Percentiles rank a stretch among this genome's conserved stretches.
phyloP scores from a whole-genome alignment of 2,329 filamentous ascomycete genomes.

The Xylariaceae sp. region DNA sequence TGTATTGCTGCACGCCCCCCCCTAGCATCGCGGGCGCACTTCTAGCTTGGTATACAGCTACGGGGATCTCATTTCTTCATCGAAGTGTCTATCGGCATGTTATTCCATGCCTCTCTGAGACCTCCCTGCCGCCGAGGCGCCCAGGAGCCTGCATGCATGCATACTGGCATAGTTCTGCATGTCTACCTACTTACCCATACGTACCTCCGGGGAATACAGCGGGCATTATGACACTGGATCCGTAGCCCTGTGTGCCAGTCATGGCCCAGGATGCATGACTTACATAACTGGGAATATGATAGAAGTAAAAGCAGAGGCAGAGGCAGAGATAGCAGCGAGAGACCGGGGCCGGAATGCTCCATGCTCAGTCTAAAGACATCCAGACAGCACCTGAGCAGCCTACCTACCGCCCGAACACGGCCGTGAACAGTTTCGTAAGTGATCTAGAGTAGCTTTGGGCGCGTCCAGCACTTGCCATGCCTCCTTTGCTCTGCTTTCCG shows the following conservation, averaged over 20 bases:
- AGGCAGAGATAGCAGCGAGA: not conserved
- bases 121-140: no score
- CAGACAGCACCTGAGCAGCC: constrained; percentile 6
- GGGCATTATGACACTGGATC: not conserved
- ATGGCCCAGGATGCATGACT: constrained; percentile 5
- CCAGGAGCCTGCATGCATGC: not conserved
- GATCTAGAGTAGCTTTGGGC: constrained; percentile 14
- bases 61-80: constrained; percentile 7
- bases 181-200: no score
- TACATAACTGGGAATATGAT: constrained; percentile 2
- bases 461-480: not conserved
- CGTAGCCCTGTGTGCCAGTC: constrained; percentile 2
- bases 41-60: no score
- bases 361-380: constrained; percentile 13
- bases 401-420: constrained; percentile 21
- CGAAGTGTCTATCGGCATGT: constrained; percentile 4
- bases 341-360: constrained; percentile 22
- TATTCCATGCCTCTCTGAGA: not conserved
- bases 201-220: no score
- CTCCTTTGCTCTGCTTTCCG: constrained; percentile 19
- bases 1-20: no score
- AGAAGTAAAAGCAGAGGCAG: constrained; percentile 1
- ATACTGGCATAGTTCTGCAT: not conserved
- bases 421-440: constrained; percentile 14
- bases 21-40: no score